These are phyloP conservation scores for Kazachstania kunashirensis DNA, from an alignment of 805 yeast species.

Conservation along the genomic window DNA sequence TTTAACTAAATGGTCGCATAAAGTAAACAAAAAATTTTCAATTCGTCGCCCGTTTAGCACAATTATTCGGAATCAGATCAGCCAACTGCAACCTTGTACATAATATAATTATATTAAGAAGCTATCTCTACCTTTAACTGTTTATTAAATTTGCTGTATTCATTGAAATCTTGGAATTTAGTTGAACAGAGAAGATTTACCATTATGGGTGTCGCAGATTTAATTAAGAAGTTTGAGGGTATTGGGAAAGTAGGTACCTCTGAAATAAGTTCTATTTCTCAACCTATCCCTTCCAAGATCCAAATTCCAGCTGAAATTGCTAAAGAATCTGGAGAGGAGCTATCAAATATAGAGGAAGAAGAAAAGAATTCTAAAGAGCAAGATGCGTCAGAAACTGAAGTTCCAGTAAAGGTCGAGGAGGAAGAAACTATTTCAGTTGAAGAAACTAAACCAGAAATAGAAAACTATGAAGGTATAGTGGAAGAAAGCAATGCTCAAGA, in stretches of 20 bases:
- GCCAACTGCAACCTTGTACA: too few species aligned
- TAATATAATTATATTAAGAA: too few species aligned
- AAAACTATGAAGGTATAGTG: slow-evolving; percentile 2
- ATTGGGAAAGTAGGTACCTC: slow-evolving; percentile 14
- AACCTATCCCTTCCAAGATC: not conserved
- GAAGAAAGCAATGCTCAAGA: slow-evolving; percentile 2
- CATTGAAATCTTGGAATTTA: too few species aligned
- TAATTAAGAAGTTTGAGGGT: slow-evolving; percentile 30
- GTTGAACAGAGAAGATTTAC: too few species aligned
- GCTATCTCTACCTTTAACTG: too few species aligned
- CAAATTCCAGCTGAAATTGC: not conserved
- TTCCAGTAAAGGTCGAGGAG: not conserved
- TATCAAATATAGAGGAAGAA: slow-evolving; percentile 1
- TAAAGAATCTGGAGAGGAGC: slow-evolving; percentile 3
- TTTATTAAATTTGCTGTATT: too few species aligned
- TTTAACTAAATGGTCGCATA: too few species aligned
- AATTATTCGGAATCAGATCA: too few species aligned
- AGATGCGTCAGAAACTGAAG: slow-evolving; percentile 1
- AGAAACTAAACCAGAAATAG: slow-evolving; percentile 2
- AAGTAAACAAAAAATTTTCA: too few species aligned
- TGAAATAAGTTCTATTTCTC: not conserved
- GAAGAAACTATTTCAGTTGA: slow-evolving; percentile 1
- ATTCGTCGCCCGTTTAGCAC: too few species aligned
- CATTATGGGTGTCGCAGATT: slow-evolving; percentile 32
- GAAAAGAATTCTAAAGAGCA: slow-evolving; percentile 5